Base-by-base conservation (phyloP, 805 yeast species). In the Clavispora fructus region DNA sequence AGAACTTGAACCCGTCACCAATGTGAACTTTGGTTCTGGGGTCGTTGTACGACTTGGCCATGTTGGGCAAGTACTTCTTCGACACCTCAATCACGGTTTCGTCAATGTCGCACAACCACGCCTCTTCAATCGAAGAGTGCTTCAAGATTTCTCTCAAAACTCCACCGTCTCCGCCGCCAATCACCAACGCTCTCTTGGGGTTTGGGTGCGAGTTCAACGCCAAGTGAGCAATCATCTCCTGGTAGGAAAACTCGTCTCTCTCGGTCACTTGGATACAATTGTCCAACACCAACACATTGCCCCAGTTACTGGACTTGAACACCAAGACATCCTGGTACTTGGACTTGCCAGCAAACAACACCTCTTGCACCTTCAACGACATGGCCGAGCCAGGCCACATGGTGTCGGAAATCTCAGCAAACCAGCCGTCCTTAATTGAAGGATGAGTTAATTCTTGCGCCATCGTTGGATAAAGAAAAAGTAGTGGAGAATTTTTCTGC, bases 371-470 rank as follows among this genome's bases (percentile, higher is more conserved):
- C 54, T 83, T 79, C 57, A 92, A 76, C 43, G 90, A 80, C 94
- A 94, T 84, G 57, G 97, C 98, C 77, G 91, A 96, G 55, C 99
- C 99, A 28, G 99, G 98, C 95, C 97, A 92, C 88, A 89, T 86
- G 64, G 95, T 87, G 68, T 91, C 88, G 56, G 96, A 87, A 66
- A 87, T 77, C 70, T 92, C 99, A 60, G 92, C 83, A 74, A 92
- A 92, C 99, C 99, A 92, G 62, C 97, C 97, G 69, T 94, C 90
- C 64, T 77, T 75, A 60, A 78, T 69, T 44, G 78, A 65, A 31
- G 83, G 83, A 67, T 79, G 83, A 40, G 82, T 65, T 49, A 78
- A 69, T 64, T 71, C 71, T 53, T 61, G 41, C 44, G 63, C 54
- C 56, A 54, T 48, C 42, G 35, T 46, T 14, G 11, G 25, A 19